These are phyloP conservation scores for Suillus americanus DNA, from an alignment of 768 basidiomycete species.

Conservation along the genomic window DNA sequence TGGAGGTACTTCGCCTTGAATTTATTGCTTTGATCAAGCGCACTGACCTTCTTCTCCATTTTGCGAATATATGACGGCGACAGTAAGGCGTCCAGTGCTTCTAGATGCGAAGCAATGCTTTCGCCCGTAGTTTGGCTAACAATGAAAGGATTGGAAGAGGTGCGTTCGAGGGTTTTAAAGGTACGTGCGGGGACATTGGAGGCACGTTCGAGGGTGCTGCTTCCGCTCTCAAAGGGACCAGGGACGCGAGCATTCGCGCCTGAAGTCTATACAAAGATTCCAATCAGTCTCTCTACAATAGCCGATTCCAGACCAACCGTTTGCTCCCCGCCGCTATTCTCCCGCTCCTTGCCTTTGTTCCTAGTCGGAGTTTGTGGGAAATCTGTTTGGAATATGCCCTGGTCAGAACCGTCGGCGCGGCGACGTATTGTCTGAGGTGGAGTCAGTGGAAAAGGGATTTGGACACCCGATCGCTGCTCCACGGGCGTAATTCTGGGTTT, in stretches of 20 bases:
- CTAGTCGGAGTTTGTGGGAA: constrained; percentile 22
- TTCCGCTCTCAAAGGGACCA: background rate
- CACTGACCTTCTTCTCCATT: constrained; percentile 39
- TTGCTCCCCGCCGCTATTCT: constrained; percentile 5
- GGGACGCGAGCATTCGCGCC: background rate
- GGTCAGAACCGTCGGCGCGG: background rate
- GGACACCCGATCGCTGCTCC: background rate
- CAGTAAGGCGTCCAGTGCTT: constrained; percentile 13
- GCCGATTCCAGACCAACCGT: constrained; percentile 13
- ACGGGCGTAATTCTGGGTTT: constrained; percentile 9
- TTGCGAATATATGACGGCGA: constrained; percentile 32
- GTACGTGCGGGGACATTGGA: constrained; percentile 9
- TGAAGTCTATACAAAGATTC: constrained; percentile 5
- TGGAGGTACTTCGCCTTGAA: constrained; percentile 28
- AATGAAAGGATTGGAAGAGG: constrained; percentile 8
- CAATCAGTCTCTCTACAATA: background rate
- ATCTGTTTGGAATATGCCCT: background rate
- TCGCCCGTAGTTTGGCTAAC: background rate
- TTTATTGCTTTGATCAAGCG: constrained; percentile 35
- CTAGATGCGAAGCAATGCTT: constrained; percentile 9
- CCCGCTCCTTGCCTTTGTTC: constrained; percentile 27
- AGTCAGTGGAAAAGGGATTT: constrained; percentile 14
- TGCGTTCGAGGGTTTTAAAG: constrained; percentile 10
- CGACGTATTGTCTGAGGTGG: constrained; percentile 24
- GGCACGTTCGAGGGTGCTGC: constrained; percentile 8